Base-by-base conservation (phyloP, 129 eudicot species). In the Centaurea solstitialis region DNA sequence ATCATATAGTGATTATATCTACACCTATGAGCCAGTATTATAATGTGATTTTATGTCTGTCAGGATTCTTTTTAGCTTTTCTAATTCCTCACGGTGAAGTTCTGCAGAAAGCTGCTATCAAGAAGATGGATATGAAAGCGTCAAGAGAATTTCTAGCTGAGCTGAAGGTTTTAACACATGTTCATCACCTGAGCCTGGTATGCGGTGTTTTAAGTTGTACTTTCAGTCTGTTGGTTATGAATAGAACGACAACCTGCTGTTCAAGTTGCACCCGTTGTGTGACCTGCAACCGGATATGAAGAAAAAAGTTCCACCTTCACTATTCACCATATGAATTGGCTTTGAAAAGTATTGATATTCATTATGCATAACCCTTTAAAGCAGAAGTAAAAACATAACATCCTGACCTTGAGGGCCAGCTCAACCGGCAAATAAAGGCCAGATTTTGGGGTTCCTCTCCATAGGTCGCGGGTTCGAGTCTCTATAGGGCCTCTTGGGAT, bases 91-190 rank as follows among this genome's bases (percentile, higher is more conserved):
- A 43, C 15, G 10, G 12, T 21, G 18, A 50, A 39, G 57, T 77
- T 78, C 9, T 84, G 87, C 90, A 92, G 97, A 94, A 87, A 92
- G 97, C 99, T 67, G 99, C 99, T 30, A 88, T 94, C 35, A 92
- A 92, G 89, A 92, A 94, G 91, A 92, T 94, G 99, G 97, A 86
- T 82, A 94, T 94, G 99, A 90, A 94, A 86, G 99, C 99, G 35
- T 82, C 96, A 30, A 90, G 82, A 85, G 97, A 90, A 71, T 94
- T 94, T 85, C 88, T 92, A 77, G 94, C 97, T 35, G 99, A 94
- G 81, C 70, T 94, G 79, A 89, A 90, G 80, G 99, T 94, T 77
- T 85, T 94, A 78, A 94, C 99, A 3, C 92, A 85, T 85, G 99
- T 94, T 86, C 99, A 94, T 87, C 99, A 94, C 88, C 90, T 92